Evolutionary conservation across 768 basidiomycete genomes (phyloP), one percentile per base, ranked within the genome.

Genomic region (Naganishia randhawae): DNA sequence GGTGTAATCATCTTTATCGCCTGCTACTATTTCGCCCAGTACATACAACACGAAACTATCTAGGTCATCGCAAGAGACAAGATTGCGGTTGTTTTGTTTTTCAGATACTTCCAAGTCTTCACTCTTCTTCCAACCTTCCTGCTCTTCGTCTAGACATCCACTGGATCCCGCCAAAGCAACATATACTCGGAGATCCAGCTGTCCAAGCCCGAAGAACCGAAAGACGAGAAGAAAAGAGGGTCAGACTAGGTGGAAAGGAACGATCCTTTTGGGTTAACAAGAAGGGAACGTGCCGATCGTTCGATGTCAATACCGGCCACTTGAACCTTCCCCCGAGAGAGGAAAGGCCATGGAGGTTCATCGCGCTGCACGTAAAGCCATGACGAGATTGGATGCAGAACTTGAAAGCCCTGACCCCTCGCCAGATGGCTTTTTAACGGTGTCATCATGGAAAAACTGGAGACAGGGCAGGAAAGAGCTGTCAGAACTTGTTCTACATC

Each of bases 181-280:
- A 6, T 22, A 48, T 48, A 22, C 45, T 48, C 45, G 45, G n/a
- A 6, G 19, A 48, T n/a, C 45, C 45, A 48, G 25, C n/a, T 22
- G 25, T 1, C 57, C 35, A 25, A 61, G 57, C 16, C 16, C 3
- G 25, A 41, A 19, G 16, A 61, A 37, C 57, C 37, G 37, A 41
- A 35, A 41, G 57, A 41, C 57, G 19, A 25, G 27, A 61, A 41
- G 57, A 61, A 61, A 39, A 61, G 57, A n/a, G 57, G 57, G 27
- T 61, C 57, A 61, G 57, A 61, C 57, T 61, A 61, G 57, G 57
- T 61, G 45, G 37, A 48, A 41, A 61, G 57, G 57, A 61, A 61
- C 57, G 57, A 61, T 61, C 57, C 57, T 61, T 41, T 61, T 61
- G 57, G 57, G 57, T 61, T 61, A 61, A 61, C 57, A 61, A 61